Evolutionary conservation across 768 basidiomycete species (phyloP).

Genomic region (Butyriboletus loyo): DNA sequence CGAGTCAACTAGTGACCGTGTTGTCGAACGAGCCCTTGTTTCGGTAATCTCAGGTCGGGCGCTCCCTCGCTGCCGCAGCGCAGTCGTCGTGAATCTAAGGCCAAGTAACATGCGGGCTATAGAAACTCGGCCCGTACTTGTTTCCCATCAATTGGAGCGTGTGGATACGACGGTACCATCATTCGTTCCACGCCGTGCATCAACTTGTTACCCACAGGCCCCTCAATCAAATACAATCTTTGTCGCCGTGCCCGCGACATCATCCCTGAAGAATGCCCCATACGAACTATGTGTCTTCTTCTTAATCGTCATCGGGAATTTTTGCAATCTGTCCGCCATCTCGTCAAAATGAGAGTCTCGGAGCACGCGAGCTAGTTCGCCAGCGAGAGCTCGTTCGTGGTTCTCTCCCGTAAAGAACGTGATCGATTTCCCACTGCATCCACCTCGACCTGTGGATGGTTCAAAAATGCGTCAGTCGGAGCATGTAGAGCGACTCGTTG

Average conservation of each 20-base stretch:
- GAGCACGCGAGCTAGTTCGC: constrained; percentile 89
- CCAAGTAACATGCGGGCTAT: neutral
- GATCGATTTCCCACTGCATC: constrained; percentile 84
- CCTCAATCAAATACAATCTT: constrained; percentile 69
- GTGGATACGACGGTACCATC: neutral
- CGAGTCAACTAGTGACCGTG: neutral
- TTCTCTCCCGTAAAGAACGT: constrained; percentile 96
- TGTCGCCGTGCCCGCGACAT: constrained; percentile 58
- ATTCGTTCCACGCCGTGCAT: neutral
- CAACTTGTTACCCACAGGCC: neutral
- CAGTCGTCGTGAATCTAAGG: neutral
- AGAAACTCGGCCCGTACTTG: neutral
- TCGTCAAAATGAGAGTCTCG: constrained; percentile 82
- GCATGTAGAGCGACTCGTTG: neutral
- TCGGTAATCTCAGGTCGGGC: constrained; percentile 12
- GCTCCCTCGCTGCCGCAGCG: too few species aligned
- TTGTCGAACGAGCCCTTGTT: neutral
- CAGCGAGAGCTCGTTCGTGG: constrained; percentile 83
- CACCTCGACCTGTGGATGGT: constrained; percentile 70
- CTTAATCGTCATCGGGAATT: constrained; percentile 96
- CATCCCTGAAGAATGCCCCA: constrained; percentile 79
- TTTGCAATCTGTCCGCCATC: constrained; percentile 58
- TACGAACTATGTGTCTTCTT: constrained; percentile 91
- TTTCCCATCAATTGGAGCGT: constrained; percentile 11
- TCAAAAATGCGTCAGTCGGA: neutral